Percentiles rank a stretch among this genome's conserved stretches.
phyloP scores from a whole-genome alignment of 2,329 filamentous ascomycete species.

The Fusarium armeniacum region DNA sequence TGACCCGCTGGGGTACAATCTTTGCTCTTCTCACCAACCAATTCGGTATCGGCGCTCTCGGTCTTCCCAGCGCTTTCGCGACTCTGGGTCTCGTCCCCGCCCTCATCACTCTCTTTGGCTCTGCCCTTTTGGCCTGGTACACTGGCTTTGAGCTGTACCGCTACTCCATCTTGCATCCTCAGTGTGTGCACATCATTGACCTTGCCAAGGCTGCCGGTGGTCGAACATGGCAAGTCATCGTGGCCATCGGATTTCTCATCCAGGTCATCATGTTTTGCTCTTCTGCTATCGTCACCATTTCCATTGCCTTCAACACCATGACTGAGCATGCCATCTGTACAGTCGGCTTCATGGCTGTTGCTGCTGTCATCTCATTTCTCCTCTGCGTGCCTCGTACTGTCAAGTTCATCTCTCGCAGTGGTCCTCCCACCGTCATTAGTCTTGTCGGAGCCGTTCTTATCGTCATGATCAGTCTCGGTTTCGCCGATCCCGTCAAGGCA shows the following conservation, averaged over 20 bases:
- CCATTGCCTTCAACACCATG: conserved; percentile 32
- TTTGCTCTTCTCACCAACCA: conserved; percentile 45
- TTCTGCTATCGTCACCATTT: conserved; percentile 27
- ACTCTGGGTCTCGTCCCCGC: conserved; percentile 67
- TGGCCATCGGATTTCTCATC: conserved; percentile 19
- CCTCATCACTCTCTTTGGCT: conserved; percentile 3
- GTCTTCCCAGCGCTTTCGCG: conserved; percentile 77
- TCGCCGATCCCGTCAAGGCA: conserved; percentile 8
- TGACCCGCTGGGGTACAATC: conserved; percentile 39
- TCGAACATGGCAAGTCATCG: conserved; percentile 10
- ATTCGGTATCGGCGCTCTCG: conserved; percentile 63
- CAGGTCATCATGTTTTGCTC: conserved; percentile 33
- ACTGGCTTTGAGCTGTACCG: conserved; percentile 2
- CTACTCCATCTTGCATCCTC: conserved; percentile 62
- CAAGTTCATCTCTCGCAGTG: conserved; percentile 32
- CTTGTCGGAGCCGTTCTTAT: conserved; percentile 22
- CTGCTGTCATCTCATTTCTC: conserved; percentile 13
- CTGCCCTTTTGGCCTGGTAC: not conserved
- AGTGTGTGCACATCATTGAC: conserved; percentile 76
- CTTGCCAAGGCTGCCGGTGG: conserved; percentile 68
- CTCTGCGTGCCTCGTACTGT: conserved; percentile 26
- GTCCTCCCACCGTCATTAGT: conserved; percentile 18
- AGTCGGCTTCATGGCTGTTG: conserved; percentile 24
- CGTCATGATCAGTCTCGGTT: conserved; percentile 32
- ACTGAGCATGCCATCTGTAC: conserved; percentile 27